Base-by-base conservation (phyloP, 2,329 filamentous ascomycete genomes). In the Mariannaea sp. region DNA sequence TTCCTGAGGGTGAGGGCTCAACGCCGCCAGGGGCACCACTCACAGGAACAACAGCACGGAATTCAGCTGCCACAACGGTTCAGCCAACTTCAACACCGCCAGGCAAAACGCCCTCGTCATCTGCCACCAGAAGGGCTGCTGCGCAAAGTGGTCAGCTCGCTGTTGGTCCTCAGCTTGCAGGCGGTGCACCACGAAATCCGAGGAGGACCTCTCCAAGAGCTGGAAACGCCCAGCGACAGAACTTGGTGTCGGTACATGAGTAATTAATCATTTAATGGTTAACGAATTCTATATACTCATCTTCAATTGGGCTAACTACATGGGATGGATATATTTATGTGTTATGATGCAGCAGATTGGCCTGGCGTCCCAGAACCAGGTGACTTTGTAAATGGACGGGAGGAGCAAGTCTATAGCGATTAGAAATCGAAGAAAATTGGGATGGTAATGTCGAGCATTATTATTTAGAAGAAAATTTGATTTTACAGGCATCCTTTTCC, bases 1-100 rank as follows among this genome's bases (percentile, higher is more conserved):
- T 72, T 14, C 60, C 65, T 0, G 60, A 59, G n/a, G 57, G 54
- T 8, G 59, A 49, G 1, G 43, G 55, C 3, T 49, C 38, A 17
- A 59, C 61, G 13, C 57, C 52, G n/a, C 60, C 62, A 9, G 5
- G 5, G 22, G 66, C 66, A 17, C n/a, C n/a, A n/a, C 57, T 66
- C 1, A 66, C 66, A 17, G 67, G 67, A 16, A 66, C 60, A 9
- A 69, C 66, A 1, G 59, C 65, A 10, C 62, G 65, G 17, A 59
- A 57, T 10, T 49, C 46, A 35, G 36, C 42, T 19, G 53, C 50
- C 12, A 42, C 46, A 4, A 43, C 55, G 3, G 46, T 42, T 0
- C 49, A 39, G 17, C 16, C 22, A 8, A 24, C 30, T 12, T 22
- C 44, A 5, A 44, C 47, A n/a, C 4, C 29, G 8, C 22, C 20